These are phyloP conservation scores for Aspergillus amoenus DNA, from an alignment of 2,329 filamentous ascomycete species.

Conservation along the genomic window DNA sequence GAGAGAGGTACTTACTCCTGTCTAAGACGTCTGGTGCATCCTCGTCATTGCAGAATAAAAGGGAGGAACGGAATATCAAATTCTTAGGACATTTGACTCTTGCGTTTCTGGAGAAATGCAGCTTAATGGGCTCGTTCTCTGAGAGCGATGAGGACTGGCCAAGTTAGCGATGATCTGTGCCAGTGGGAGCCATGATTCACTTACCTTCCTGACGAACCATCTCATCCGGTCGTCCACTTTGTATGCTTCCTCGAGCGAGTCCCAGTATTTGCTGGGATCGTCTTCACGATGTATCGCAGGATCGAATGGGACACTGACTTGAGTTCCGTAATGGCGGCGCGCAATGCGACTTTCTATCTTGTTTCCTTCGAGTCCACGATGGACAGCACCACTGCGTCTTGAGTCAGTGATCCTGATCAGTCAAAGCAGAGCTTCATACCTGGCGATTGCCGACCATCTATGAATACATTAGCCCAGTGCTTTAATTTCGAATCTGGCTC, in stretches of 20 bases:
- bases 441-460: constrained; percentile 29
- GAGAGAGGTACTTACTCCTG: neutral
- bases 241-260: constrained; percentile 12
- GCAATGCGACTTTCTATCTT: constrained; percentile 21
- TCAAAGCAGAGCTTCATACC: constrained; percentile 13
- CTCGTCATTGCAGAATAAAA: constrained; percentile 12
- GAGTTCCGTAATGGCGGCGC: constrained; percentile 20
- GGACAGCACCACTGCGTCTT: constrained; percentile 24
- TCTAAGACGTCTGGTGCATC: constrained; percentile 1
- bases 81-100: neutral
- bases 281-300: neutral
- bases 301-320: accelerated
- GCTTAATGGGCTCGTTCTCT: constrained; percentile 18
- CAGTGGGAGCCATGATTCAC: neutral
- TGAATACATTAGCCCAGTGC: neutral
- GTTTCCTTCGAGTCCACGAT: constrained; percentile 24
- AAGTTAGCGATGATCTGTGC: neutral
- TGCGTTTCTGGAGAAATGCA: neutral
- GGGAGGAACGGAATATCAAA: neutral
- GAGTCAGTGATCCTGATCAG: neutral
- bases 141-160: constrained; percentile 8
- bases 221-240: neutral
- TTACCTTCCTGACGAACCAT: constrained; percentile 28
- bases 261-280: constrained; percentile 7
- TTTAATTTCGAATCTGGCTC: neutral